phyloP scores from a whole-genome alignment of 75 land plant genomes.

The Selaginella moellendorffii region DNA sequence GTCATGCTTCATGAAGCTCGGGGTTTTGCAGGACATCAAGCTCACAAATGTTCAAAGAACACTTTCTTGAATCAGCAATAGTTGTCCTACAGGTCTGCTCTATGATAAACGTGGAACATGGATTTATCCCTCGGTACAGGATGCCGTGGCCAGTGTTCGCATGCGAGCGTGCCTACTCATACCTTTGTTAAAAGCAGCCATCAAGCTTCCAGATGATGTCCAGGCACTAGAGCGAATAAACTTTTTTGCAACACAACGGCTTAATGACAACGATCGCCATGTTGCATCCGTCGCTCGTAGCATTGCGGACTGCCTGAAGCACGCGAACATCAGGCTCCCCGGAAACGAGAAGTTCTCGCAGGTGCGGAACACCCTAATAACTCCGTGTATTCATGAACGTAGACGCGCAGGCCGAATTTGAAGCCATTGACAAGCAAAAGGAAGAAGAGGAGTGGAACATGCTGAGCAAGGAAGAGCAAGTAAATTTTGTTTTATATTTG shows the following conservation, averaged over 20 bases:
- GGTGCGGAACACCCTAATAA: too few relatives aligned
- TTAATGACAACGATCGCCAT: conserved; percentile 25
- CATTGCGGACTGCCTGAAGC: conserved; percentile 22
- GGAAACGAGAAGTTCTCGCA: background rate
- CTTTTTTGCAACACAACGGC: conserved; percentile 25
- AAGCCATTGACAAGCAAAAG: conserved; percentile 23
- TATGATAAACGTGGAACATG: too few relatives aligned
- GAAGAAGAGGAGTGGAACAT: conserved; percentile 38
- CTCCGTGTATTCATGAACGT: too few relatives aligned
- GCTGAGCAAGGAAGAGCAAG: conserved; percentile 37
- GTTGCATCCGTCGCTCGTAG: conserved; percentile 27
- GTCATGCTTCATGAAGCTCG: background rate
- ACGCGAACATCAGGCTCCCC: conserved; percentile 4
- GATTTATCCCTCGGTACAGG: too few relatives aligned
- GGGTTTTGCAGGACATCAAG: conserved; percentile 26
- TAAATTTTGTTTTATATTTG: background rate
- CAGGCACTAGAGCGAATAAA: conserved; percentile 26
- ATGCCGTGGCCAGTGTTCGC: conserved; percentile 27
- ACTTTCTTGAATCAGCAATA: conserved; percentile 27
- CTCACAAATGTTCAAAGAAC: conserved; percentile 28
- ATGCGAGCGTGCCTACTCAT: conserved; percentile 28
- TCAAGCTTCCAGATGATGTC: conserved; percentile 30
- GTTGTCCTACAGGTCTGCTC: conserved; percentile 22
- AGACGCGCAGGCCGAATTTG: conserved; percentile 25
- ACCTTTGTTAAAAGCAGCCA: conserved; percentile 16